Percentiles rank a stretch among this genome's conserved stretches.
Conservation (phyloP, 139 green algal species). For the Micractinium sp. region DNA sequence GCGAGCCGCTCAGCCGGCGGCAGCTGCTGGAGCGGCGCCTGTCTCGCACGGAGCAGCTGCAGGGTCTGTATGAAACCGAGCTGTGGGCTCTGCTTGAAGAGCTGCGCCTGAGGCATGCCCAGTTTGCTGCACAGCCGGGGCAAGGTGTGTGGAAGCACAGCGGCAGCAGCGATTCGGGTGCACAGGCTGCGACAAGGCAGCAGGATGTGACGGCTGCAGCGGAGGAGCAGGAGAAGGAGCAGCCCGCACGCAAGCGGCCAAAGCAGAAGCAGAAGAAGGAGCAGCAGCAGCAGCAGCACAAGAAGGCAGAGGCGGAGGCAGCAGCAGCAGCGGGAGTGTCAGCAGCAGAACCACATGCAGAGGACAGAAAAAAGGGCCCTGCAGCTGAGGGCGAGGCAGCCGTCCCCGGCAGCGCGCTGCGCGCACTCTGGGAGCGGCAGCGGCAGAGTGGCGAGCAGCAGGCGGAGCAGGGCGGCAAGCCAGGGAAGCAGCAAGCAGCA, state of each 20-base stretch:
- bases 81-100: conserved; percentile 27
- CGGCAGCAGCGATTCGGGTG: background rate
- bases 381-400: background rate
- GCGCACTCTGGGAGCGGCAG: conserved; percentile 9
- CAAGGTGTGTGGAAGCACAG: conserved; percentile 6
- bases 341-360: background rate
- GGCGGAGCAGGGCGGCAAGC: background rate
- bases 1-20: conserved; percentile 25
- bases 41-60: background rate
- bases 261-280: background rate
- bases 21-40: conserved; percentile 34
- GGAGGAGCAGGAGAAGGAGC: background rate
- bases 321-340: background rate
- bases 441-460: background rate
- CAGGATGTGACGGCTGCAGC: background rate
- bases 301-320: background rate
- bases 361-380: background rate
- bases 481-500: background rate
- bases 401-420: background rate
- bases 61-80: background rate
- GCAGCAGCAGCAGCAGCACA: background rate
- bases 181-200: background rate
- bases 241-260: background rate
- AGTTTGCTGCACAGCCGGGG: conserved; percentile 10
- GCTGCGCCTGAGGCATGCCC: conserved; percentile 27